Conservation (phyloP, 176 grass and related monocot species). For the Oryza punctata region DNA sequence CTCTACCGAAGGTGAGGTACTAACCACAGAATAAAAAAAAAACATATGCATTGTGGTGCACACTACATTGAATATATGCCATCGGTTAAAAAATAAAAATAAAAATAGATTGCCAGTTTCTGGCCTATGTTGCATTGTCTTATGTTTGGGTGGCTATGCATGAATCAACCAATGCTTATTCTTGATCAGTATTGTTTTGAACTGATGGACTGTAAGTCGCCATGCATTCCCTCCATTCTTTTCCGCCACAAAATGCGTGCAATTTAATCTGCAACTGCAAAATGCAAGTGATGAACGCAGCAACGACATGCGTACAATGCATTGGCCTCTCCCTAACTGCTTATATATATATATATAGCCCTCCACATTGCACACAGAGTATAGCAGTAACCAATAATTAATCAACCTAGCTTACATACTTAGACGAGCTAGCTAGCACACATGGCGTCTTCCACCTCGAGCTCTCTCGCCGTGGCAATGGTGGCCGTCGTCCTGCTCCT, state of each 20-base stretch:
- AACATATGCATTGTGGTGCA: background rate
- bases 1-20: background rate
- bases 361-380: background rate
- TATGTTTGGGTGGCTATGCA: constrained; percentile 13
- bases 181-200: background rate
- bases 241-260: background rate
- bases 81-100: background rate
- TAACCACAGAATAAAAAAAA: background rate
- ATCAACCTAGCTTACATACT: background rate
- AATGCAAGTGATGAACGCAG: background rate
- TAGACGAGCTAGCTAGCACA: too few relatives aligned
- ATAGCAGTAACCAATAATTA: background rate
- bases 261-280: background rate
- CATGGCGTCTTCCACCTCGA: constrained; percentile 40
- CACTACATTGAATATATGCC: too few relatives aligned
- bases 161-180: background rate
- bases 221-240: background rate
- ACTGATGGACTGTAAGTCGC: constrained; percentile 31
- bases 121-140: background rate
- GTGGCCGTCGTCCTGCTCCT: constrained; percentile 12
- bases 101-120: background rate
- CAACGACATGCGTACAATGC: too few relatives aligned
- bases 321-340: background rate
- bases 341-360: background rate
- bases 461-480: constrained; percentile 23